Evolutionary conservation across 495 filamentous ascomycete species (phyloP), one percentile per base, ranked within the genome.

Genomic region (Aspergillus cristatus): DNA sequence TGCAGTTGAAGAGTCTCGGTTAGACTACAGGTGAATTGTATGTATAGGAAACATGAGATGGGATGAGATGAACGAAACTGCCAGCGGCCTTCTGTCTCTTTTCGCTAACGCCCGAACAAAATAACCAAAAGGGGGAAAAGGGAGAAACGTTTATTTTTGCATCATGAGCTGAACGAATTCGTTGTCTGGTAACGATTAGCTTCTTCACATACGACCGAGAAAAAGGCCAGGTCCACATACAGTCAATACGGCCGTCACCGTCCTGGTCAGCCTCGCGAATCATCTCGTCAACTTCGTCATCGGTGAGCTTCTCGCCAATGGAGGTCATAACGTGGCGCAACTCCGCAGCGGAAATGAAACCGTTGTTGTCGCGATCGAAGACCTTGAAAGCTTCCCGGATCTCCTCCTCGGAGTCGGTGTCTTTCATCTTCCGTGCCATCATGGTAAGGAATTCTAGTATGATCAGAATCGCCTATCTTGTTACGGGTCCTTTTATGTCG

Each of bases 381-480:
- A 98, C 91, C 78, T 97, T 79, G 68, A 86, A 85, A 0, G 81
- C 86, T 62, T 94, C 86, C 51, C 93, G 84, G 57, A 98, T 97
- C 65, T 98, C 91, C 72, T 97, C 93, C 71, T 98, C 93, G 35
- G 90, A 96, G 55, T 97, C 91, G 50, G 93, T 97, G 56, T 97
- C 93, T 77, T 97, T 98, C 93, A 98, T 98, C 73, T 97, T 97
- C 54, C 93, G 81, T 37, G 93, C 91, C 91, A 98, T 98, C 93
- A 97, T 98, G 42, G 91, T 97, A 40, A 97, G 75, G 71, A 98
- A 98, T 51, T 98, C 91, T 95, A 52, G 38, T 40, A 37, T 20
- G 41, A 13, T 39, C 13, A 26, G 8, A 26, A 31, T 18, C 14
- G 12, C 10, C 20, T 34, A 12, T 24, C 4, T 24, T 24, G 20